Evolutionary conservation across 495 filamentous ascomycete genomes (phyloP), one percentile per base, ranked within the genome.

Genomic region (Cercophora sp.): DNA sequence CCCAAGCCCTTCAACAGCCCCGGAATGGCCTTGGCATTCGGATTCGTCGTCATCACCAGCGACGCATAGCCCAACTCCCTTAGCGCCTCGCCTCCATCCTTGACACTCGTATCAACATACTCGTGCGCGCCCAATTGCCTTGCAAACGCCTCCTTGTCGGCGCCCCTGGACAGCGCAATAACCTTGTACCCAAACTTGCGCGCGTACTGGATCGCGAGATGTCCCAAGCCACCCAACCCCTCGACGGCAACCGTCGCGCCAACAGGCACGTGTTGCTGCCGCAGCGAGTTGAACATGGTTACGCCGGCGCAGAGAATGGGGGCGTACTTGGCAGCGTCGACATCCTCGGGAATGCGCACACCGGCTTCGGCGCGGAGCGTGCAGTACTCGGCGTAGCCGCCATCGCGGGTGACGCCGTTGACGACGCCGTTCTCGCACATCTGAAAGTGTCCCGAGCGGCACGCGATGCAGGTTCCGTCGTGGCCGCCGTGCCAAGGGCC

Each of bases 231-330:
- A 11, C 83, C 84, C 10, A 87, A 74, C 0, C 83, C 84, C 61
- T 86, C 82, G 8, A 87, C 58, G 16, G 80, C 84, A 6, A 89
- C 83, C 1, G 74, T 68, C 29, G 74, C 76, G 25, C 85, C 85
- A 0, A 73, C 69, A 13, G 70, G 58, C 35, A 87, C 69, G 34
- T 79, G 68, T 73, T 83, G 76, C 37, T 79, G 75, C 19, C 85
- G 79, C 39, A 89, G 82, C 4, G 76, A 75, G 69, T 87, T 88
- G 78, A 87, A 89, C 29, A 84, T 79, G 22, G 84, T 86, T 40
- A 88, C 77, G 42, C 85, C 86, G 1, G 86, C 85, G 67, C 85
- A 89, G 18, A 89, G 78, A 11, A 88, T 75, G 0, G 85, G 84
- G 1, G 85, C 84, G 48, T 75, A 80, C 53, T 81, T 70, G 8